These are phyloP conservation scores for Xylaria sp. DNA, from an alignment of 2,329 filamentous ascomycete species.

Conservation along the genomic window DNA sequence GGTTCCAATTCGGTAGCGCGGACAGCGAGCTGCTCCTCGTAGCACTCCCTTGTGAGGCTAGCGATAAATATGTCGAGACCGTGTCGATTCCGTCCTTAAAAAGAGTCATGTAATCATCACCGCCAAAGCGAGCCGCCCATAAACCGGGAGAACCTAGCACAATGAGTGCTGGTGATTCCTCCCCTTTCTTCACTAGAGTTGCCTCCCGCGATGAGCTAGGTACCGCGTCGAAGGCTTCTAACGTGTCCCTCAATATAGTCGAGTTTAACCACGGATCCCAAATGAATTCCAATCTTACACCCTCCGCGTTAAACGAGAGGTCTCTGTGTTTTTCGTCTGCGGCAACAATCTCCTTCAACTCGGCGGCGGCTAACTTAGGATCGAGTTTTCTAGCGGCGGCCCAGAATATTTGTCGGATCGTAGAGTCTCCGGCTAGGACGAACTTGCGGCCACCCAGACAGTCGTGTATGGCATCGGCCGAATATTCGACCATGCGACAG, in stretches of 20 bases:
- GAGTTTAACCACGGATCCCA: conserved; percentile 73
- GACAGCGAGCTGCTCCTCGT: conserved; percentile 39
- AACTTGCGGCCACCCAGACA: conserved; percentile 65
- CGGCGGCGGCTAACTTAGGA: conserved; percentile 51
- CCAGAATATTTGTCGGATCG: conserved; percentile 70
- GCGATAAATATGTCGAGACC: conserved; percentile 54
- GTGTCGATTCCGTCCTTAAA: conserved; percentile 60
- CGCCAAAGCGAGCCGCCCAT: conserved; percentile 64
- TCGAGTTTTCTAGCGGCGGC: conserved; percentile 63
- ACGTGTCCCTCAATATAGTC: conserved; percentile 54
- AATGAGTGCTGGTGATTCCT: conserved; percentile 57
- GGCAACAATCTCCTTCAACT: conserved; percentile 48
- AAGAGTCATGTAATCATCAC: conserved; percentile 55
- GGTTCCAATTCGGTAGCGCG: conserved; percentile 23
- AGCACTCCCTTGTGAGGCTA: conserved; percentile 36
- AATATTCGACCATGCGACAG: conserved; percentile 69
- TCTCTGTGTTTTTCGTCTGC: conserved; percentile 56
- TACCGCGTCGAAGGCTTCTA: conserved; percentile 52
- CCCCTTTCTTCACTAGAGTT: conserved; percentile 39
- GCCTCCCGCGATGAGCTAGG: conserved; percentile 34
- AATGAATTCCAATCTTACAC: conserved; percentile 64
- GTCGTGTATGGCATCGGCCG: conserved; percentile 59
- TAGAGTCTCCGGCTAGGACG: conserved; percentile 71
- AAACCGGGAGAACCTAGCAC: conserved; percentile 65
- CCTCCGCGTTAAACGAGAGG: conserved; percentile 56